Percentiles rank a stretch among this genome's conserved stretches.
Conservation (phyloP, 2,329 filamentous ascomycete species). For the Pestalotiopsis sp. region DNA sequence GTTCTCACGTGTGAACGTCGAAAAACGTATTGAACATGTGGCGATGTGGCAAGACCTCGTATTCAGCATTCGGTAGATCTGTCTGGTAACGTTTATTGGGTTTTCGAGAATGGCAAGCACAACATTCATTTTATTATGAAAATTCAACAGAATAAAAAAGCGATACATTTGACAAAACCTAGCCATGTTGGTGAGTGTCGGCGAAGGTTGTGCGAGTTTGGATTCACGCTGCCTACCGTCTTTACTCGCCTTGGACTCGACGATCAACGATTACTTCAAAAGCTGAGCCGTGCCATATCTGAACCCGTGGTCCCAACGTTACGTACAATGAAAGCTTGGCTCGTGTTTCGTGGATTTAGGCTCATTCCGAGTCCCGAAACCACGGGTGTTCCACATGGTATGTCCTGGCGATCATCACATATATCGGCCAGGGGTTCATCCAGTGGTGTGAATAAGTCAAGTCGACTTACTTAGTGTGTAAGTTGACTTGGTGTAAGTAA, state of each 20-base stretch:
- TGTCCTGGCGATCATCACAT: background rate
- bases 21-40: background rate
- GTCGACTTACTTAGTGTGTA: too few species aligned
- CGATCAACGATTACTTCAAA: too few species aligned
- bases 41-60: background rate
- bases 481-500: too few species aligned
- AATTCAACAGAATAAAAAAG: background rate
- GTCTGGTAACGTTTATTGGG: background rate
- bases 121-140: background rate
- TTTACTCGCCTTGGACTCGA: too few species aligned
- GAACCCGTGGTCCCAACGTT: background rate
- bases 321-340: background rate
- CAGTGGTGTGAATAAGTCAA: too few species aligned
- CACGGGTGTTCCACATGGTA: slow-evolving; percentile 4
- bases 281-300: too few species aligned
- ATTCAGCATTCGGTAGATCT: background rate
- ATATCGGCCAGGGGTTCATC: background rate
- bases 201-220: too few species aligned
- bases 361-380: slow-evolving; percentile 14
- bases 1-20: background rate
- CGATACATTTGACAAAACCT: background rate
- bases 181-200: too few species aligned
- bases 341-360: slow-evolving; percentile 11
- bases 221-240: too few species aligned
- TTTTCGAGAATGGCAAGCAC: fast-evolving